Conservation (phyloP, 768 basidiomycete genomes). For the Plicaturopsis crispa region DNA sequence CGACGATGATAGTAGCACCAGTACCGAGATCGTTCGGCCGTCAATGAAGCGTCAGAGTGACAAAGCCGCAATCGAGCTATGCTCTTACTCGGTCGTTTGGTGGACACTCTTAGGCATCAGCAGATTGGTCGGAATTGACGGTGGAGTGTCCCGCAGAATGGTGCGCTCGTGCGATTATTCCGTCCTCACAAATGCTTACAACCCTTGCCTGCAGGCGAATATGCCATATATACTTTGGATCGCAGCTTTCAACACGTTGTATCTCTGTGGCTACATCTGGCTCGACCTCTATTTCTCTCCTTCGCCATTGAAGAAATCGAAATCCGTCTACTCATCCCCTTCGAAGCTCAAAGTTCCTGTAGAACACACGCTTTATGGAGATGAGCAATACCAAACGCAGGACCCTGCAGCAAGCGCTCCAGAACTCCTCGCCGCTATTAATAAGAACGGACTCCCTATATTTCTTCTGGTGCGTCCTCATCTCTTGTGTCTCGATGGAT, state of each 20-base stretch:
- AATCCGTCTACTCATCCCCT: slow-evolving; percentile 23
- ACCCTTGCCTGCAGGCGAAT: slow-evolving; percentile 54
- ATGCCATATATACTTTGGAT: slow-evolving; percentile 86
- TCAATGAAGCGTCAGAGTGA: slow-evolving; percentile 47
- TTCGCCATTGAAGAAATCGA: slow-evolving; percentile 26
- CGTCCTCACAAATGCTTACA: neutral
- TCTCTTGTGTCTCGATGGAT: neutral
- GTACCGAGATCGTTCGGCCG: slow-evolving; percentile 8
- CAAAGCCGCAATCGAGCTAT: slow-evolving; percentile 71
- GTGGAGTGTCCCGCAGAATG: slow-evolving; percentile 39
- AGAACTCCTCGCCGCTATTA: slow-evolving; percentile 69
- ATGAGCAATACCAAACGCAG: slow-evolving; percentile 5
- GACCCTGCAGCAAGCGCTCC: slow-evolving; percentile 25
- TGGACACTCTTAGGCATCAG: slow-evolving; percentile 51
- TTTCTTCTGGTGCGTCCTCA: slow-evolving; percentile 68
- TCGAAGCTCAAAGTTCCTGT: slow-evolving; percentile 26
- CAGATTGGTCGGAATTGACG: slow-evolving; percentile 31
- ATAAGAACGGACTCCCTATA: slow-evolving; percentile 67
- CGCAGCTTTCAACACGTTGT: slow-evolving; percentile 80
- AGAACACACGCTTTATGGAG: slow-evolving; percentile 3
- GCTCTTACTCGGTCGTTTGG: slow-evolving; percentile 72
- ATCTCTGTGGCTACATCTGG: slow-evolving; percentile 73
- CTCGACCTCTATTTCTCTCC: slow-evolving; percentile 70
- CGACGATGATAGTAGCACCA: slow-evolving; percentile 14
- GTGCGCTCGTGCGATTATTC: slow-evolving; percentile 18